Evolutionary conservation across 2,329 filamentous ascomycete genomes (phyloP), one percentile per base, ranked within the genome.

Genomic region (Fusarium sp.): DNA sequence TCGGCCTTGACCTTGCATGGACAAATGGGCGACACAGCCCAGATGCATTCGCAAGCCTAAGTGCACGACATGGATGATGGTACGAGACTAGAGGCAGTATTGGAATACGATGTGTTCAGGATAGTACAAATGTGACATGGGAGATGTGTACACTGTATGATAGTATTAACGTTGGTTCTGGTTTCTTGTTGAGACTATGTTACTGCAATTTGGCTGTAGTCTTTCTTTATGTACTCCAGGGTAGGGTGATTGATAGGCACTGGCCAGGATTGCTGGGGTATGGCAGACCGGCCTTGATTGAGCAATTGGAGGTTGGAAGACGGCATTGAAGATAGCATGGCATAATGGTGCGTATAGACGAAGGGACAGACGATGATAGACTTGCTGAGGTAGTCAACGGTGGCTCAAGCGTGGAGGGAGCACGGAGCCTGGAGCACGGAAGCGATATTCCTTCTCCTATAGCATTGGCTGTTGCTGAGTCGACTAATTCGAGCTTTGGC

Each of bases 31-130:
- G 93, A 45, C 92, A 94, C 78, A 94, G 92, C 75, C 93, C 93
- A 7, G 93, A 95, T 80, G 93, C 93, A 19, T 95, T 94, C 85
- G 90, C 92, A 5, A 93, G 91, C 56, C 83, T 95, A 71, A 94
- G 92, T 76, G 89, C 92, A 58, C 84, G 87, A 73, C 86, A 88
- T 76, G 82, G 79, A 77, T 86, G 75, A 82, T 78, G 62, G 79
- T 72, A 82, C 67, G 66, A 73, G 42, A 66, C 39, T 10, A 56
- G 27, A 61, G 52, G 31, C 45, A 54, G 59, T 27, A 52, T 64
- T 67, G 69, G 59, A 49, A 72, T 68, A 72, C 55, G 54, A 48
- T 57, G 64, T 69, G 54, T 55, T 49, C 63, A 70, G 73, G 73
- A 74, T 73, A 76, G 62, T 73, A 70, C 63, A 76, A 68, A 72